A percentile compares a stretch with the other conserved stretches of the same genome.
phyloP scores from a whole-genome alignment of 768 basidiomycete genomes.

The Suillus hirtellus region DNA sequence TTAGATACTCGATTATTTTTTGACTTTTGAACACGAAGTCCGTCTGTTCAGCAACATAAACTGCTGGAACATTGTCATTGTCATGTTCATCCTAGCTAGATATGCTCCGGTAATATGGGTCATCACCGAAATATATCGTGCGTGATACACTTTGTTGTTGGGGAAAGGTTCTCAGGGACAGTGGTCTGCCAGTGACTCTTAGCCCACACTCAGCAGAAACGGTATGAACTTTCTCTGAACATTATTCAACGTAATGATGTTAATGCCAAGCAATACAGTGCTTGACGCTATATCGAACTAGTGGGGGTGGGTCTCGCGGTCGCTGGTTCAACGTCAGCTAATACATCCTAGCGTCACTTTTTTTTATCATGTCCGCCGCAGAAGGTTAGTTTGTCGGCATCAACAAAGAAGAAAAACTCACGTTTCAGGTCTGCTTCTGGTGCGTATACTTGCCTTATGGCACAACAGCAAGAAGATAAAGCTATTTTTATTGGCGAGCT shows the following conservation, averaged over 20 bases:
- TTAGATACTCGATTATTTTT: constrained; percentile 13
- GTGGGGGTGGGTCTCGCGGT: constrained; percentile 9
- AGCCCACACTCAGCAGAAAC: not conserved
- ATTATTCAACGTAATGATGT: not conserved
- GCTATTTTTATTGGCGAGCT: constrained; percentile 8
- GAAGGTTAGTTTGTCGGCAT: constrained; percentile 5
- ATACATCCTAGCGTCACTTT: constrained; percentile 2
- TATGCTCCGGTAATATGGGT: constrained; percentile 14
- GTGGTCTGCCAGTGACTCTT: not conserved
- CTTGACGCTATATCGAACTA: constrained; percentile 11
- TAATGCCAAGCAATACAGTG: constrained; percentile 6
- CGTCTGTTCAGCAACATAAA: constrained; percentile 8
- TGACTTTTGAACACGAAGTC: constrained; percentile 15
- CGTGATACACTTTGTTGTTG: not conserved
- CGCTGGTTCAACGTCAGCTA: not conserved
- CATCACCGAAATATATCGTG: constrained; percentile 13
- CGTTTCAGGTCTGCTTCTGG: constrained; percentile 14
- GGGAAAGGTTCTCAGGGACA: not conserved
- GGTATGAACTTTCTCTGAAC: not conserved
- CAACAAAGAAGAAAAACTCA: not conserved
- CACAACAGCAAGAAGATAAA: not conserved
- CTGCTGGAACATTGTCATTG: constrained; percentile 3
- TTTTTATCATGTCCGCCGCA: constrained; percentile 13
- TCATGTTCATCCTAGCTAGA: constrained; percentile 15
- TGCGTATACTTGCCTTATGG: constrained; percentile 16